Percentiles rank a stretch among this genome's conserved stretches.
Evolutionary conservation across 1,284 basidiomycete species (phyloP).

Genomic region (Pseudozyma sp.): DNA sequence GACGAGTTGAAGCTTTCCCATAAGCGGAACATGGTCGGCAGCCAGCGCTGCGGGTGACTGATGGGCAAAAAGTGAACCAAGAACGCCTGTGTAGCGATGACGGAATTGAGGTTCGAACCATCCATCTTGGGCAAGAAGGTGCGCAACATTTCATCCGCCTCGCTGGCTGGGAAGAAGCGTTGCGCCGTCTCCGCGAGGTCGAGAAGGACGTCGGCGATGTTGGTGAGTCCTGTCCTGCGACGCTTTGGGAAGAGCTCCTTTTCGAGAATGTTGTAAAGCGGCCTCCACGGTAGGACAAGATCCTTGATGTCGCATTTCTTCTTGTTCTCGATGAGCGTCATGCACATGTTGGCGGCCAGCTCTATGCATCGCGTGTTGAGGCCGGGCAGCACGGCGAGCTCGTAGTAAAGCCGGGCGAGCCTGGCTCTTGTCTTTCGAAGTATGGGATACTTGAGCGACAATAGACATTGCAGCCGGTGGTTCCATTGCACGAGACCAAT

Average conservation of each 20-base stretch:
- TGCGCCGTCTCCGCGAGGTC: slow-evolving; percentile 84
- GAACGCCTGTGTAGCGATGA: slow-evolving; percentile 64
- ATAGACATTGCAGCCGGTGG: slow-evolving; percentile 64
- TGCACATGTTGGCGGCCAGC: slow-evolving; percentile 79
- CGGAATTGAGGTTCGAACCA: slow-evolving; percentile 76
- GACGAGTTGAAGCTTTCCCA: slow-evolving; percentile 88
- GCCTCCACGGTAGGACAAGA: slow-evolving; percentile 87
- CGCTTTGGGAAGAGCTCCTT: slow-evolving; percentile 85
- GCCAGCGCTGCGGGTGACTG: slow-evolving; percentile 62
- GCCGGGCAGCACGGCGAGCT: slow-evolving; percentile 80
- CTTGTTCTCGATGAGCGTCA: slow-evolving; percentile 80
- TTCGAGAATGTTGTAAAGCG: slow-evolving; percentile 82
- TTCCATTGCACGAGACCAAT: slow-evolving; percentile 73
- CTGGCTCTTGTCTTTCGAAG: slow-evolving; percentile 76
- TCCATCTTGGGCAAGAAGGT: slow-evolving; percentile 81
- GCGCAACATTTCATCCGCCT: slow-evolving; percentile 88
- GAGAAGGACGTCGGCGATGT: slow-evolving; percentile 81
- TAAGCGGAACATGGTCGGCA: slow-evolving; percentile 74
- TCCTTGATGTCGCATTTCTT: slow-evolving; percentile 82
- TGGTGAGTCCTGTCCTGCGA: slow-evolving; percentile 69
- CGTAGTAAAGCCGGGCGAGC: slow-evolving; percentile 85
- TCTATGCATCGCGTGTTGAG: slow-evolving; percentile 79
- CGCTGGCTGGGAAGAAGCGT: slow-evolving; percentile 89
- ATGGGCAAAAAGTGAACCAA: slow-evolving; percentile 68
- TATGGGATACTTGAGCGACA: slow-evolving; percentile 68